phyloP scores from a whole-genome alignment of 192 early-diverging fungal species.

The Coemansia reversa region DNA sequence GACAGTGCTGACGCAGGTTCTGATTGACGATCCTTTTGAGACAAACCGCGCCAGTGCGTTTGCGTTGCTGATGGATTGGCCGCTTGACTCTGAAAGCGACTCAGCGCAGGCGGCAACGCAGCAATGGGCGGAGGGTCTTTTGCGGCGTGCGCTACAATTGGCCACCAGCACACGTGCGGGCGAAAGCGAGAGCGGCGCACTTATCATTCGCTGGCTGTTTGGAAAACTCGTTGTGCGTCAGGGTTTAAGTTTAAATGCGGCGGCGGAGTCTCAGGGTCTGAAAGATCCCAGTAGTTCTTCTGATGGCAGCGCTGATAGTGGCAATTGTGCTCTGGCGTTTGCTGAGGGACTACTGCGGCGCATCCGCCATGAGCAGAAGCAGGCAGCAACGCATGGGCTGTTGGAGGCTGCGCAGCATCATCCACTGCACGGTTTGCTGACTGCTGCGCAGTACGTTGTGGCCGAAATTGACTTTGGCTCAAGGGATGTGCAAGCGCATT shows the following conservation, averaged over 20 bases:
- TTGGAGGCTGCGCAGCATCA: conserved; percentile 50
- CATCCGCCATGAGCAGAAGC: conserved; percentile 16
- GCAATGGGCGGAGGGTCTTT: conserved; percentile 50
- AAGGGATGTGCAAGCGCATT: conserved; percentile 43
- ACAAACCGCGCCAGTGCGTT: conserved; percentile 74
- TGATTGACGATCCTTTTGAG: conserved; percentile 69
- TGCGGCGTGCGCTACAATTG: conserved; percentile 62
- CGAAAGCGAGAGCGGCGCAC: conserved; percentile 83
- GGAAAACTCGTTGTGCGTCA: conserved; percentile 67
- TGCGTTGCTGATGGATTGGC: conserved; percentile 68
- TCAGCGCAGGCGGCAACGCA: conserved; percentile 43
- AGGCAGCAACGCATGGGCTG: conserved; percentile 51
- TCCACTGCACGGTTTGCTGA: conserved; percentile 62
- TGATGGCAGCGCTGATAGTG: neutral
- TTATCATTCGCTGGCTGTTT: conserved; percentile 75
- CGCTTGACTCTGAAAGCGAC: conserved; percentile 57
- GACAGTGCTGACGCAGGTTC: conserved; percentile 58
- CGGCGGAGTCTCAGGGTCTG: neutral
- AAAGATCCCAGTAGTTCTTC: neutral
- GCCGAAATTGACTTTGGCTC: conserved; percentile 60
- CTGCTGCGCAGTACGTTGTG: conserved; percentile 61
- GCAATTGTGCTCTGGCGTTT: conserved; percentile 20
- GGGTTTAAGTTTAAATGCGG: conserved; percentile 26
- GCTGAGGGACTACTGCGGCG: conserved; percentile 24
- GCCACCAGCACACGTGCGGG: conserved; percentile 68